These are phyloP conservation scores for Iris pallida DNA, from an alignment of 116 monocot genomes.

Conservation along the genomic window DNA sequence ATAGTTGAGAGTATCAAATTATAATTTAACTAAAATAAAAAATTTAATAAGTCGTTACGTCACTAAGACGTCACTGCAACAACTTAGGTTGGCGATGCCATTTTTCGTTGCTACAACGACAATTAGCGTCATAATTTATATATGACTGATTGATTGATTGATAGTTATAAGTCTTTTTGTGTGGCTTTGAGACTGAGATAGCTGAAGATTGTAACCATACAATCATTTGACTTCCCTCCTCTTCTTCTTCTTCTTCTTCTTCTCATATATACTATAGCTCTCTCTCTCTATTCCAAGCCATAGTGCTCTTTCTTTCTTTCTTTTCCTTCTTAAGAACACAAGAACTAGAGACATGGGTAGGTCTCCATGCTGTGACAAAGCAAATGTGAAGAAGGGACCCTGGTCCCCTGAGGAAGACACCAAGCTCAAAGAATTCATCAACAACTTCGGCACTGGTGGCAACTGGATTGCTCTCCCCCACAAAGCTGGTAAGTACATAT, in stretches of 20 bases:
- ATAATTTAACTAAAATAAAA: no score
- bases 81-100: no score
- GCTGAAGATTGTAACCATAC: background rate
- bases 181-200: background rate
- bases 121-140: no score
- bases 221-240: background rate
- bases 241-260: background rate
- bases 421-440: conserved; percentile 10
- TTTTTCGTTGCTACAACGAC: no score
- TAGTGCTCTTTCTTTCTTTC: background rate
- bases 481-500: background rate
- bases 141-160: no score
- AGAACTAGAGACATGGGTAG: no score
- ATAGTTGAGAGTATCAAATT: no score
- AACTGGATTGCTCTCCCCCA: conserved; percentile 9
- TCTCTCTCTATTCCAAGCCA: background rate
- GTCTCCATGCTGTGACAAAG: conserved; percentile 18
- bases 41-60: no score
- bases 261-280: background rate
- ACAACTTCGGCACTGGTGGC: conserved; percentile 6
- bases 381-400: conserved; percentile 15
- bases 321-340: background rate
- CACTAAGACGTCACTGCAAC: no score
- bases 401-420: conserved; percentile 15
- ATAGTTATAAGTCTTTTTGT: no score